Base-by-base conservation (phyloP, 2,329 filamentous ascomycete genomes). In the Aciculosporium take region DNA sequence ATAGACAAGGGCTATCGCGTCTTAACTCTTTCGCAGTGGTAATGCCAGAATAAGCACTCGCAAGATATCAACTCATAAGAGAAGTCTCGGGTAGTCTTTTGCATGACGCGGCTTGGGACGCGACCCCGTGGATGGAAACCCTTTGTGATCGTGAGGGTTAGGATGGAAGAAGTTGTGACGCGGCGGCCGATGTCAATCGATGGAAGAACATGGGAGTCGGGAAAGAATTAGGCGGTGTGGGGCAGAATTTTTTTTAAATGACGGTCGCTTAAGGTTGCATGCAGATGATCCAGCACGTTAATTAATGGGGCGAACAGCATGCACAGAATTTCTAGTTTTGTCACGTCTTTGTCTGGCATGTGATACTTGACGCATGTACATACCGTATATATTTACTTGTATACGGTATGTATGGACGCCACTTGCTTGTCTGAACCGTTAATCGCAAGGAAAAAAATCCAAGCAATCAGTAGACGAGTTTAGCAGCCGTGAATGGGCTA, bases 171-270 rank as follows among this genome's bases (percentile, higher is more conserved):
- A 20, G 5, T 13, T 21, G 5, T 20, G 15, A 15, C 13, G 5
- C n/a, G 15, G 12, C 13, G 8, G 30, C 15, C 15, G 8, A 20
- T 27, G 10, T 7, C 8, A 17, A 9, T 13, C 21, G 18, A 23
- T 3, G 12, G n/a, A 34, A n/a, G 18, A 20, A 10, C 21, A 20
- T 20, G 23, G 28, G 13, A 17, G 20, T 35, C 34, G 10, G 34
- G 33, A 36, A 44, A 48, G 29, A 49, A 54, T 52, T 52, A 50
- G 57, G 56, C 56, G 57, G 57, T 59, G 53, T 48, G 46, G 5
- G 53, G 54, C 54, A 56, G 52, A 44, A 48, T 17, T 28, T 23
- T 28, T 28, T 23, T 28, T 12, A n/a, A 25, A n/a, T 10, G 20
- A 8, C 6, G 25, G 10, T 25, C 21, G 23, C 3, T 7, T 3